phyloP scores from a whole-genome alignment of 257 asterid species.

The Scutellaria baicalensis region DNA sequence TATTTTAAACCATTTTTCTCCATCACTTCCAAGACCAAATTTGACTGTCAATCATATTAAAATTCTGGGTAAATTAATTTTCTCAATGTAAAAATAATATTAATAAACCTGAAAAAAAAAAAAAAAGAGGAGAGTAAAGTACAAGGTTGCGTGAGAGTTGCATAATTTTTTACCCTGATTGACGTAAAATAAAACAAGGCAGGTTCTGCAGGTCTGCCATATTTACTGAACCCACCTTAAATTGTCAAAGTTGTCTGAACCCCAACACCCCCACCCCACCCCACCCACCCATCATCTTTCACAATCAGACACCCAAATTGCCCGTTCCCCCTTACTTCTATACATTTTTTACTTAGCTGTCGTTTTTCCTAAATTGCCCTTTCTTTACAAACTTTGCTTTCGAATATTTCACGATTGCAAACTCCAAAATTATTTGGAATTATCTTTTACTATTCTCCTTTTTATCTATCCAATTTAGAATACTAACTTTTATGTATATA shows the following conservation, averaged over 20 bases:
- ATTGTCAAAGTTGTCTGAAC: slow-evolving; percentile 48
- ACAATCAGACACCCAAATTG: slow-evolving; percentile 16
- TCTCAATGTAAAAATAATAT: not conserved
- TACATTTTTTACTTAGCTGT: not conserved
- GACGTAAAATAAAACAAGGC: slow-evolving; percentile 26
- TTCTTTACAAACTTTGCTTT: not conserved
- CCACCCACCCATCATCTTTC: slow-evolving; percentile 2
- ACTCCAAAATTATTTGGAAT: not conserved
- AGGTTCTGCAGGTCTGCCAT: slow-evolving; percentile 32
- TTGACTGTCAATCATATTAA: not conserved
- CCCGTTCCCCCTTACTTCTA: slow-evolving; percentile 3
- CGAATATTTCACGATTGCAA: slow-evolving; percentile 13
- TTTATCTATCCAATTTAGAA: not conserved
- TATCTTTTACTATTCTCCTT: not conserved
- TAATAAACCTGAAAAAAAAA: not conserved
- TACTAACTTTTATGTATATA: not conserved
- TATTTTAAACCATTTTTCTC: too few species aligned
- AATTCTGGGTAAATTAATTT: too few species aligned
- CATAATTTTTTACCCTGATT: slow-evolving; percentile 23
- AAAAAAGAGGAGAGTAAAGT: not conserved
- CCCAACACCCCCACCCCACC: not conserved
- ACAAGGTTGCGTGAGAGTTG: slow-evolving; percentile 42
- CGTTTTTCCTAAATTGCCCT: not conserved
- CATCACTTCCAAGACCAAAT: not conserved
- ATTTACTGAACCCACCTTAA: slow-evolving; percentile 49